phyloP scores from a whole-genome alignment of 176 grass and related monocot species.

The Oryza brachyantha region DNA sequence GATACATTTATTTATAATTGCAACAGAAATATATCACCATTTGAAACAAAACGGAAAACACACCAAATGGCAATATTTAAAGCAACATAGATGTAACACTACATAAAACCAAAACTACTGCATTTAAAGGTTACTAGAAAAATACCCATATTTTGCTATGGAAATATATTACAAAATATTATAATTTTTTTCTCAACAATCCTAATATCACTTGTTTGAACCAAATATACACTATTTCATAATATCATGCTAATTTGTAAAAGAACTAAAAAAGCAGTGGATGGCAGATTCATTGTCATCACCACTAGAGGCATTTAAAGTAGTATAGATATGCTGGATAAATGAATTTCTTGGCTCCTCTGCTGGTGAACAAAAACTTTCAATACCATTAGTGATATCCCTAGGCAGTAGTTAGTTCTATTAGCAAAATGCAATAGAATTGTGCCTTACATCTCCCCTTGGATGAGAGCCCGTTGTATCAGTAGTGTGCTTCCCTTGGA shows the following conservation, averaged over 20 bases:
- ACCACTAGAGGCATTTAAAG: too few species aligned
- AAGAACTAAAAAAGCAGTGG: too few species aligned
- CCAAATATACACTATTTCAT: too few species aligned
- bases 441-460: constrained; percentile 41
- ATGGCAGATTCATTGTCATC: too few species aligned
- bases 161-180: too few species aligned
- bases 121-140: constrained; percentile 33
- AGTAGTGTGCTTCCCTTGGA: constrained; percentile 85
- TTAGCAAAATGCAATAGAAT: constrained; percentile 24
- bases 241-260: too few species aligned
- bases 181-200: too few species aligned
- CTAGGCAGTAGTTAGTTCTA: constrained; percentile 26
- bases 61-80: neutral
- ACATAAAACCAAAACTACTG: constrained; percentile 21
- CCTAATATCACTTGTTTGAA: too few species aligned
- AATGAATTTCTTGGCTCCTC: constrained; percentile 38
- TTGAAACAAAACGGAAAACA: constrained; percentile 8
- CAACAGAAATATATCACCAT: neutral
- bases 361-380: constrained; percentile 55
- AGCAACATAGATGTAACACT: neutral
- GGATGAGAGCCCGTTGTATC: constrained; percentile 4
- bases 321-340: constrained; percentile 29
- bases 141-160: too few species aligned
- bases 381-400: constrained; percentile 35
- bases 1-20: neutral